phyloP scores from a whole-genome alignment of 495 filamentous ascomycete species.

The Aspergillus coremiiformis region DNA sequence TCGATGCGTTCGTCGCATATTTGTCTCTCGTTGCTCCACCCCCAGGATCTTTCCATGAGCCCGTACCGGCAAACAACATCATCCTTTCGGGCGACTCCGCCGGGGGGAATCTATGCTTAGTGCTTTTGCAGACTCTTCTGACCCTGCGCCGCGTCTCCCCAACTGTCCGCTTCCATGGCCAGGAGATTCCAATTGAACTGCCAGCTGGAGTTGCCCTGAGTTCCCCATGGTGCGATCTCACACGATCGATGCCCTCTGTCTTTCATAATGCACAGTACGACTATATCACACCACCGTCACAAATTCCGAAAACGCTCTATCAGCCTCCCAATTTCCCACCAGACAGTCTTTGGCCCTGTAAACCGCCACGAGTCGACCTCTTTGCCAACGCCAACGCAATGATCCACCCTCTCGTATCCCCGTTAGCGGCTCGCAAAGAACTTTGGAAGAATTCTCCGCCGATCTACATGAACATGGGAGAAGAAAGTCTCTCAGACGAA shows the following conservation, averaged over 20 bases:
- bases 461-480: constrained; percentile 63
- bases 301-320: constrained; percentile 26
- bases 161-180: constrained; percentile 57
- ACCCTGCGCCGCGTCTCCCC: constrained; percentile 53
- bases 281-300: constrained; percentile 55
- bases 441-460: constrained; percentile 65
- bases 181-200: constrained; percentile 51
- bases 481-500: constrained; percentile 76
- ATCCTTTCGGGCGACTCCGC: constrained; percentile 83
- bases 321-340: constrained; percentile 29
- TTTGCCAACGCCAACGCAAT: constrained; percentile 58
- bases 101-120: constrained; percentile 68
- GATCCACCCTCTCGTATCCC: constrained; percentile 68
- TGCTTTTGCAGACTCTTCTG: constrained; percentile 66
- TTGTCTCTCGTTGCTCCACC: constrained; percentile 78
- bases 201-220: constrained; percentile 60
- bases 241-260: constrained; percentile 65
- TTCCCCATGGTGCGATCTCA: constrained; percentile 74
- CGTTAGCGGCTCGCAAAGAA: constrained; percentile 47
- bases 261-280: constrained; percentile 57
- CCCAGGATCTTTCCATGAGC: constrained; percentile 58
- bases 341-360: constrained; percentile 63
- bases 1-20: constrained; percentile 80
- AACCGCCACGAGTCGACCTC: constrained; percentile 60
- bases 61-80: constrained; percentile 63